Percentiles rank a stretch among this genome's conserved stretches.
Evolutionary conservation across 345 rosid species (phyloP).

Genomic region (Syzygium aqueum): DNA sequence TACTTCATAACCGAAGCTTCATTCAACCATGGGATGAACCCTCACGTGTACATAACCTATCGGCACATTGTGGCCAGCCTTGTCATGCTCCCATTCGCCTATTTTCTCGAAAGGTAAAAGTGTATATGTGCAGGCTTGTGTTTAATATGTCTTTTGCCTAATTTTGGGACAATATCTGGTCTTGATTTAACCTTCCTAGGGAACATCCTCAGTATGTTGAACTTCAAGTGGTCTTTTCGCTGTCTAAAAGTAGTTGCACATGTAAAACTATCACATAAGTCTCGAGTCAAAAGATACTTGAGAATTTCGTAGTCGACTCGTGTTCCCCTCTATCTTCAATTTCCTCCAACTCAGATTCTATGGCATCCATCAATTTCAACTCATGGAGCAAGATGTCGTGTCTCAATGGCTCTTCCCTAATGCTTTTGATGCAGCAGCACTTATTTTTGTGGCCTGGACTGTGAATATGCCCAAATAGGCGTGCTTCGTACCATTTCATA

Average conservation of each 20-base stretch:
- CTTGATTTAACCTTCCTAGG: neutral
- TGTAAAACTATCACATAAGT: neutral
- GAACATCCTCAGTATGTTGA: neutral
- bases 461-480: neutral
- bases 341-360: neutral
- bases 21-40: conserved; percentile 65
- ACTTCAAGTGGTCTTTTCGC: neutral
- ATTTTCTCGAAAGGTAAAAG: conserved; percentile 40
- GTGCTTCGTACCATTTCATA: neutral
- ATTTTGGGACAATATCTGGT: neutral
- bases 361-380: neutral
- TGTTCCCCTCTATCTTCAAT: neutral
- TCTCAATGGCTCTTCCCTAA: neutral
- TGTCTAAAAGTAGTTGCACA: neutral
- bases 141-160: neutral
- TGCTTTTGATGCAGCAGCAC: neutral
- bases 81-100: conserved; percentile 47
- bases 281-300: neutral
- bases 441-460: neutral
- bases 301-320: neutral
- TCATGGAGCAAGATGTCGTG: neutral
- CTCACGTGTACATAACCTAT: conserved; percentile 59
- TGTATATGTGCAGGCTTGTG: neutral
- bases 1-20: conserved; percentile 61
- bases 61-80: conserved; percentile 42